Conservation (phyloP, 441 rosid species). For the Gossypium gossypioides region DNA sequence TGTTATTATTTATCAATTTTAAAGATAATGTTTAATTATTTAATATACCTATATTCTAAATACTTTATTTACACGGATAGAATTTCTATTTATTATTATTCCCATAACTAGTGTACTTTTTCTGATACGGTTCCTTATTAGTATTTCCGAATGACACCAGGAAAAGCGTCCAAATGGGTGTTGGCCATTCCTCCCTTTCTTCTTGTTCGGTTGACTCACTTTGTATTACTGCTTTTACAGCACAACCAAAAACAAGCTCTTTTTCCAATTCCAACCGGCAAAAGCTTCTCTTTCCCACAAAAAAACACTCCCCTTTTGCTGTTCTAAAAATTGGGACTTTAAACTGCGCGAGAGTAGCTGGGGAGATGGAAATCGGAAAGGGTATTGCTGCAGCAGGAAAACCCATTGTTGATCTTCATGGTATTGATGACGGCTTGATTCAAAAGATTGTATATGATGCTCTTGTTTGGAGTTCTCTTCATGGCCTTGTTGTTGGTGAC, state of each 20-base stretch:
- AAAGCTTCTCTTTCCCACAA: constrained; percentile 4
- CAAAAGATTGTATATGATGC: constrained; percentile 71
- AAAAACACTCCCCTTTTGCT: constrained; percentile 12
- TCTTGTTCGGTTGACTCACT: constrained; percentile 3
- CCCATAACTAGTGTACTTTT: background rate
- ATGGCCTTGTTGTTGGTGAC: constrained; percentile 89
- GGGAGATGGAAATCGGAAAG: constrained; percentile 40
- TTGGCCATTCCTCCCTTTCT: constrained; percentile 34
- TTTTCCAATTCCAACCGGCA: constrained; percentile 10
- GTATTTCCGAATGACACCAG: background rate
- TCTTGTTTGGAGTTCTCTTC: constrained; percentile 93
- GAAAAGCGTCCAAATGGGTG: constrained; percentile 37
- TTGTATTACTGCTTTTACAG: constrained; percentile 8
- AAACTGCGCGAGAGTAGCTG: constrained; percentile 27
- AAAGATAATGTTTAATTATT: too few relatives aligned
- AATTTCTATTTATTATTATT: too few relatives aligned
- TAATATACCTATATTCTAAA: too few relatives aligned
- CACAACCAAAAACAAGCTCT: constrained; percentile 21
- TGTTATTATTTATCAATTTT: too few relatives aligned
- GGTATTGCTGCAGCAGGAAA: constrained; percentile 12
- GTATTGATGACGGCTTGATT: constrained; percentile 51
- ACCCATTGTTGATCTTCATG: constrained; percentile 38
- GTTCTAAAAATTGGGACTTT: constrained; percentile 26
- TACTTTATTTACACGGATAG: too few relatives aligned
- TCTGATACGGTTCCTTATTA: background rate